A percentile compares a stretch with the other conserved stretches of the same genome.
Evolutionary conservation across 192 early-diverging fungal genomes (phyloP).

Genomic region (Obelidium mucronatum): DNA sequence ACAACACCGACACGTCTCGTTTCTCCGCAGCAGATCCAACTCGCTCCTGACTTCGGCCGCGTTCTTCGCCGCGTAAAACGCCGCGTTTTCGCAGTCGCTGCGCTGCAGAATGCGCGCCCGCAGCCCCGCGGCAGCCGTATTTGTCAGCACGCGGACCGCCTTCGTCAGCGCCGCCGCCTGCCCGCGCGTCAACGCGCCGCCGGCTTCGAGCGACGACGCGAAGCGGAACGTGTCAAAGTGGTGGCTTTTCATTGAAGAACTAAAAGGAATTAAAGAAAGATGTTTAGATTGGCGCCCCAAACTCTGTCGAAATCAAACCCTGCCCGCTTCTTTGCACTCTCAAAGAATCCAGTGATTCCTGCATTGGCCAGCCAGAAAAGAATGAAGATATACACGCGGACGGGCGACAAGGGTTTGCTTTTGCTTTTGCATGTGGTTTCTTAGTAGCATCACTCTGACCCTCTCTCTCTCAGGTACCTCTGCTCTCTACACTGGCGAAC

Average conservation of each 20-base stretch:
- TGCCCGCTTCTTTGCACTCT: not conserved
- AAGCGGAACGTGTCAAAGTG: not conserved
- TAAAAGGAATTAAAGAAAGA: not conserved
- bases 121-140: not conserved
- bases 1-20: conserved; percentile 49
- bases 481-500: conserved; percentile 87
- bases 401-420: conserved; percentile 84
- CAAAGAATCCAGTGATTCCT: not conserved
- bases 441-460: not conserved
- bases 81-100: not conserved
- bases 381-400: conserved; percentile 89
- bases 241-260: not conserved
- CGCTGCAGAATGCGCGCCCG: not conserved
- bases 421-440: too few relatives aligned
- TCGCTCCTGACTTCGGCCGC: conserved; percentile 26
- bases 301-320: not conserved
- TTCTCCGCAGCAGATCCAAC: conserved; percentile 39
- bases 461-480: conserved; percentile 79
- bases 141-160: not conserved
- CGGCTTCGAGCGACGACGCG: not conserved
- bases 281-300: not conserved
- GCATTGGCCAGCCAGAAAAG: conserved; percentile 37
- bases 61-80: not conserved
- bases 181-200: not conserved
- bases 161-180: not conserved